Evolutionary conservation across 352 stramenopile species (phyloP).

Genomic region (Globisporangium orthogonon): DNA sequence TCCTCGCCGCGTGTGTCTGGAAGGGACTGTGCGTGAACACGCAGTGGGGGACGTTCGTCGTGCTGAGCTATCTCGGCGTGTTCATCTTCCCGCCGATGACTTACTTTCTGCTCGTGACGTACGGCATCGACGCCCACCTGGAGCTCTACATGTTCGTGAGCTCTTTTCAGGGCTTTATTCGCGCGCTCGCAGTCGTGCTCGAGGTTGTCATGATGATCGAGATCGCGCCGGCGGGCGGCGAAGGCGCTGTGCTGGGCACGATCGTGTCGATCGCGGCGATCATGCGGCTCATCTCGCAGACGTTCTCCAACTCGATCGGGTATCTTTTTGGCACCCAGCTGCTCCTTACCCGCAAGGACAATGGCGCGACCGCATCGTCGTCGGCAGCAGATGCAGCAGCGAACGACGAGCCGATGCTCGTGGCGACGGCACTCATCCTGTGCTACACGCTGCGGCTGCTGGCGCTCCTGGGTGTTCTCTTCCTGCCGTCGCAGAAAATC

Average conservation of each 20-base stretch:
- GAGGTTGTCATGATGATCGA: conserved; percentile 34
- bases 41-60: conserved; percentile 24
- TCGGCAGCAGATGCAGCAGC: neutral
- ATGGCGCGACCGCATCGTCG: neutral
- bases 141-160: conserved; percentile 31
- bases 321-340: conserved; percentile 15
- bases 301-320: conserved; percentile 16
- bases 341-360: conserved; percentile 8
- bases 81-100: conserved; percentile 24
- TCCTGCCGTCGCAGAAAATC: conserved; percentile 16
- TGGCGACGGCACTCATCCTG: conserved; percentile 22
- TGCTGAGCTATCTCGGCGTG: conserved; percentile 20
- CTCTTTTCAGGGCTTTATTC: conserved; percentile 32
- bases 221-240: conserved; percentile 33
- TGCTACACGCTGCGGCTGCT: conserved; percentile 22
- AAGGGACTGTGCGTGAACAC: conserved; percentile 27
- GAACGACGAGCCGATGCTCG: conserved; percentile 19
- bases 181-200: conserved; percentile 24
- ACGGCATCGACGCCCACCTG: conserved; percentile 18
- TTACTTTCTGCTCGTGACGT: conserved; percentile 20
- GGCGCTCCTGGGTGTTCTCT: conserved; percentile 18
- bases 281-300: conserved; percentile 26
- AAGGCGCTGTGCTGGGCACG: conserved; percentile 37
- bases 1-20: conserved; percentile 24
- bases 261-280: conserved; percentile 34